Conservation (phyloP, 1,284 basidiomycete genomes). For the Pterula multifida region DNA sequence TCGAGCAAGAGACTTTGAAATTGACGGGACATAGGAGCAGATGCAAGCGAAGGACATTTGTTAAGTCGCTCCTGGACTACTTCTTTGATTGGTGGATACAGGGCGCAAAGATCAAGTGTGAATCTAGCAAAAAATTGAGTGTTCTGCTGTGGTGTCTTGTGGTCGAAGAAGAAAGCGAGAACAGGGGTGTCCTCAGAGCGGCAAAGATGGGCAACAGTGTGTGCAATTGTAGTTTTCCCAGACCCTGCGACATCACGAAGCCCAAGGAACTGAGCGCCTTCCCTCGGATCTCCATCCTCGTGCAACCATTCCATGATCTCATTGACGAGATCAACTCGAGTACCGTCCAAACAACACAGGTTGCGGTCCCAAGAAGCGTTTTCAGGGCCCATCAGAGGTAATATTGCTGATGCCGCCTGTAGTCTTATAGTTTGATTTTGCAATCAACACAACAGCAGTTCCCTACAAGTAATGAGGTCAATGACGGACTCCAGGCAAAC, state of each 20-base stretch:
- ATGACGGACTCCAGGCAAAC: no score
- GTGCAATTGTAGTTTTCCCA: neutral
- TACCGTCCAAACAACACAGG: conserved; percentile 10
- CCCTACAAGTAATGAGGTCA: no score
- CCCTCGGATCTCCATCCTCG: neutral
- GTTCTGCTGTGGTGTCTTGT: conserved; percentile 3
- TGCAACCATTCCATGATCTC: conserved; percentile 10
- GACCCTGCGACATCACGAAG: neutral
- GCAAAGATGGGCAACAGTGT: neutral
- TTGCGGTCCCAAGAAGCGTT: no score
- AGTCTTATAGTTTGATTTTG: no score
- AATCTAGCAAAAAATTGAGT: neutral
- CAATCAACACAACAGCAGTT: no score
- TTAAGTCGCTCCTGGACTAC: neutral
- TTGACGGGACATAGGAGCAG: neutral
- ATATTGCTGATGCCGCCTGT: no score
- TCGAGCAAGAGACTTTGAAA: neutral
- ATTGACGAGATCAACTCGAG: conserved; percentile 8
- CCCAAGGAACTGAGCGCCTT: conserved; percentile 1
- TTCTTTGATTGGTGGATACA: neutral
- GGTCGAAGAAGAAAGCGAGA: neutral
- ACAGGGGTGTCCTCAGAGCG: neutral
- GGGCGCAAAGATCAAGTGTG: neutral
- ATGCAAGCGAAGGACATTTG: neutral
- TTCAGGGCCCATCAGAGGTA: no score